Conservation (phyloP, 306 rosid species). For the Amphicarpaea edgeworthii region DNA sequence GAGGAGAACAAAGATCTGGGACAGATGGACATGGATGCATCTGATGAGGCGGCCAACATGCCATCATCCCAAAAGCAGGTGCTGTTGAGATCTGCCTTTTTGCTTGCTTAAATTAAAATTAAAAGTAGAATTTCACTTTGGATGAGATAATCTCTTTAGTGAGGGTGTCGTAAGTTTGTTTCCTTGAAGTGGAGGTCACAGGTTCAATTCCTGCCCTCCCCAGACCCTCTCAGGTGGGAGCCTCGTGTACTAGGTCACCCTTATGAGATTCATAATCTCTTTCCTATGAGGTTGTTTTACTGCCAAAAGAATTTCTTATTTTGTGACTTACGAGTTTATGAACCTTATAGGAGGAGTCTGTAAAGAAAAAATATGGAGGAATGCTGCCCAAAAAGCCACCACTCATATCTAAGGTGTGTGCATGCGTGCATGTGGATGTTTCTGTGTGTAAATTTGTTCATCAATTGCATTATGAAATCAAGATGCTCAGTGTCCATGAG, state of each 20-base stretch:
- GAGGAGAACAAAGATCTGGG: slow-evolving; percentile 67
- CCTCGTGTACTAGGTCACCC: not conserved
- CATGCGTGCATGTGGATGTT: slow-evolving; percentile 26
- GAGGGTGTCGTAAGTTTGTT: slow-evolving; percentile 6
- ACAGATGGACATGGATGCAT: slow-evolving; percentile 57
- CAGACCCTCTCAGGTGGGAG: not conserved
- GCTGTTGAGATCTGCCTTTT: slow-evolving; percentile 29
- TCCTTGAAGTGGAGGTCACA: not conserved
- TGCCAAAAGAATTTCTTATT: slow-evolving; percentile 15
- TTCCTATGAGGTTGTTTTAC: slow-evolving; percentile 3
- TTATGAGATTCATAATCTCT: slow-evolving; percentile 16
- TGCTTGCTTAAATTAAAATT: slow-evolving; percentile 27
- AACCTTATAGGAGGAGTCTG: slow-evolving; percentile 68
- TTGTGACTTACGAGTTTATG: slow-evolving; percentile 43
- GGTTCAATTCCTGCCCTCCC: not conserved
- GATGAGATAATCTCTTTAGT: slow-evolving; percentile 36
- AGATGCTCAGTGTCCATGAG: not conserved
- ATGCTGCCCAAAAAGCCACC: slow-evolving; percentile 88
- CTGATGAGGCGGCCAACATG: slow-evolving; percentile 55
- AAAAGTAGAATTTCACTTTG: not conserved
- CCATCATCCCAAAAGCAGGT: slow-evolving; percentile 76
- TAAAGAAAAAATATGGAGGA: slow-evolving; percentile 97
- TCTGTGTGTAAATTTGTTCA: slow-evolving; percentile 23
- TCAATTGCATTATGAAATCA: slow-evolving; percentile 2
- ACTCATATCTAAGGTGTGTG: slow-evolving; percentile 79